Evolutionary conservation across 495 filamentous ascomycete genomes (phyloP), one percentile per base, ranked within the genome.

Genomic region (Glarea lozoyensis): DNA sequence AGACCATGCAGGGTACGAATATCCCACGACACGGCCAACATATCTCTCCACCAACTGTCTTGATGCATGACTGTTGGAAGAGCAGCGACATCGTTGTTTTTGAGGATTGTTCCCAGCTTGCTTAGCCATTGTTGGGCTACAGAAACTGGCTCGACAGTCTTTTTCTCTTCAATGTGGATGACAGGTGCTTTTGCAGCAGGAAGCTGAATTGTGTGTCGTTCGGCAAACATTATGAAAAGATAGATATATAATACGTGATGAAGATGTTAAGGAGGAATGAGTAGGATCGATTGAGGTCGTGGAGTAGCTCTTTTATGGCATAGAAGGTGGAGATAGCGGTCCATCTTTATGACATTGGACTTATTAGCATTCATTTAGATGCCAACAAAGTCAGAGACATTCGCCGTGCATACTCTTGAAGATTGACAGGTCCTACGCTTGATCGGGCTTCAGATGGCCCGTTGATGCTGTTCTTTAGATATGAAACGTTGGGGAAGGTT

Each of bases 1-100:
- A 51, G 58, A 0, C 71, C 64, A 30, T 70, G 66, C 18, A 73
- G 36, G 1, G 74, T 75, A n/a, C 60, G 63, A 49, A 69, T 55
- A 33, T 73, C 66, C 70, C 70, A 75, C 40, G 65, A 63, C 4
- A 75, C 47, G 5, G 63, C 61, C 4, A 74, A 59, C 49, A 66
- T 62, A 25, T 75, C 71, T 3, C 71, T 62, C 68, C 70, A 73
- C 35, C 35, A 37, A 21, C 16, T 20, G 35, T 37, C 35, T n/a
- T 37, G 38, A 23, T 40, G 38, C 22, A 40, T 24, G 13, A 40
- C 24, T 10, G 4, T 12, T 24, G 20, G 7, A 15, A 40, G 38
- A 40, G 4, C 21, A 10, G 38, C 10, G 13, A 19, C 18, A 27
- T 27, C 18, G 13, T 40, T 40, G 22, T 10, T 25, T 5, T 3